Evolutionary conservation across 805 yeast genomes (phyloP), one percentile per base, ranked within the genome.

Genomic region (Metschnikowia reukaufii): DNA sequence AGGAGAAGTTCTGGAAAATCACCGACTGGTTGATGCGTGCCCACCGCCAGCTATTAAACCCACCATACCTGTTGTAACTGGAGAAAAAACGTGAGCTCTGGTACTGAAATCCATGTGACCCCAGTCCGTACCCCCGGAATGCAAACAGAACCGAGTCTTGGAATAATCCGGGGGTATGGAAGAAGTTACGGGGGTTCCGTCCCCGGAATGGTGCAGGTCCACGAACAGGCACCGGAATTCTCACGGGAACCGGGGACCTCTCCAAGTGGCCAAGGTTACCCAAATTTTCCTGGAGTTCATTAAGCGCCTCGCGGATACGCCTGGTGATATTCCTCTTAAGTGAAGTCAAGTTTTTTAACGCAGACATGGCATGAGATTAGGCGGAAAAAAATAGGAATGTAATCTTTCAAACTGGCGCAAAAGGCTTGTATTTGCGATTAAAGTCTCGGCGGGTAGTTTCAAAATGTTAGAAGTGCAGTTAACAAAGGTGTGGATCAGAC

Each of bases 231-330:
- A 66, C 61, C 3, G 67, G 68, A 36, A 70, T 73, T 2, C 70
- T 64, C 29, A 55, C 64, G 12, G 60, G 66, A 12, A 53, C 52
- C 2, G 52, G 51, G 17, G 44, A 31, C 9, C 52, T 34, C 17
- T 61, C 62, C 32, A 62, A 59, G 27, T 58, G 58, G 27, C 60
- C 53, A 21, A 44, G 27, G n/a, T 59, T 51, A 23, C 60, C 53
- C 31, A 66, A 49, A 27, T 54, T 64, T 54, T 51, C 52, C 30
- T 73, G 70, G 45, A 79, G 64, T 48, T 79, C 82, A 52, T 76
- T 75, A 20, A 79, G 66, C 23, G 73, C 70, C 58, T 73, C 72
- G 48, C 74, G 72, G 48, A 76, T 64, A 46, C 74, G 76, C 51
- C 72, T 65, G 30, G 78, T 74, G 17, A 81, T 68, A 55, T 68